Conservation (phyloP, 345 rosid species). For the Gossypium bickii region DNA sequence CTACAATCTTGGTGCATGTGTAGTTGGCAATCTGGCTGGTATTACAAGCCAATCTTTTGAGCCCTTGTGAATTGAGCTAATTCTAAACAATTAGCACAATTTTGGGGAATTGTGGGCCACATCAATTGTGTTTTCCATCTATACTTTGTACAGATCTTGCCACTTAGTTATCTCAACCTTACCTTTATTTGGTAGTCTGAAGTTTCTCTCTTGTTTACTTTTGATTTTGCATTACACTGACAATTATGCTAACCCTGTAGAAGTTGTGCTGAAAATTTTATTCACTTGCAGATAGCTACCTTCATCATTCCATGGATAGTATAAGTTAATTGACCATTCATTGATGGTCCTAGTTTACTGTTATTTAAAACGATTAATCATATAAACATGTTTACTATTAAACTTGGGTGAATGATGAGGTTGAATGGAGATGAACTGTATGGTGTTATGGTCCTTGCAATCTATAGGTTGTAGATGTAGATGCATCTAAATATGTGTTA, state of each 20-base stretch:
- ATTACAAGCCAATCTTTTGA: neutral
- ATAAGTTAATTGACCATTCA: too few species aligned
- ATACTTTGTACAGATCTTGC: slow-evolving; percentile 5
- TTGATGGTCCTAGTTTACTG: neutral
- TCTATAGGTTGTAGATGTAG: slow-evolving; percentile 3
- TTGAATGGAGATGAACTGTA: neutral
- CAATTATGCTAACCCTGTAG: neutral
- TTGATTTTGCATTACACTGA: neutral
- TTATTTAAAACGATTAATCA: neutral
- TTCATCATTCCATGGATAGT: neutral
- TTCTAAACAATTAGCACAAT: neutral
- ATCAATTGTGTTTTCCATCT: neutral
- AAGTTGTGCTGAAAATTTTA: neutral
- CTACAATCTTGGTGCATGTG: neutral
- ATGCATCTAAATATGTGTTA: neutral
- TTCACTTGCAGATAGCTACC: neutral
- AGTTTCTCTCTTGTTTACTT: neutral
- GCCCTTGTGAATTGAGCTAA: neutral
- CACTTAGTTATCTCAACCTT: neutral
- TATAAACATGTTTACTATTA: neutral
- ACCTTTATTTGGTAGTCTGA: neutral
- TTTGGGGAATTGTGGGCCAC: neutral
- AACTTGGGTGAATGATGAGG: neutral
- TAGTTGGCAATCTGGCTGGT: neutral
- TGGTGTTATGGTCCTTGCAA: neutral